Percentiles rank a stretch among this genome's conserved stretches.
Evolutionary conservation across 2,329 filamentous ascomycete species (phyloP).

Genomic region (Talaromyces sp.): DNA sequence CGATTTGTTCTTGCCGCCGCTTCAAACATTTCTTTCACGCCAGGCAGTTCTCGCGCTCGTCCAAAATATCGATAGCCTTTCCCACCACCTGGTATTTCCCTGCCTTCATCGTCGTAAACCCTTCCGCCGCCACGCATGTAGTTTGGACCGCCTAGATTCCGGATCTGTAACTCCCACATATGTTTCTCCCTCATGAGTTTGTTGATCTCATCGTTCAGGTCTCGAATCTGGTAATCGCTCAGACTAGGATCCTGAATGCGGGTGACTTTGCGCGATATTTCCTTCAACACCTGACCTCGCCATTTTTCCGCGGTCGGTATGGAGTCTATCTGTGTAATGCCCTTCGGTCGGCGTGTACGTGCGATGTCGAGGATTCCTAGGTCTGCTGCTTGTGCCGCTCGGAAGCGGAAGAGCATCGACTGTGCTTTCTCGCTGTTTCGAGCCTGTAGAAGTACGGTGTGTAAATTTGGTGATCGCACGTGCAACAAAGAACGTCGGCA

Average conservation of each 20-base stretch:
- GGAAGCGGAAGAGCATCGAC: constrained; percentile 99
- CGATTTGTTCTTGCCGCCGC: constrained; percentile 64
- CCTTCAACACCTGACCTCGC: constrained; percentile 95
- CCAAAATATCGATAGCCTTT: constrained; percentile 96
- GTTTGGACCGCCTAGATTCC: constrained; percentile 93
- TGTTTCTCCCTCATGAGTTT: constrained; percentile 98
- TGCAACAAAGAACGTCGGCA: neutral
- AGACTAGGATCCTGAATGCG: constrained; percentile 89
- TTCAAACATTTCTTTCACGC: constrained; percentile 95
- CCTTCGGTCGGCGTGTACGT: constrained; percentile 83
- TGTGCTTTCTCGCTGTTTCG: constrained; percentile 98
- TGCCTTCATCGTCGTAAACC: constrained; percentile 70
- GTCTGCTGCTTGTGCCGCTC: constrained; percentile 93
- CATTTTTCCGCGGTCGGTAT: constrained; percentile 94
- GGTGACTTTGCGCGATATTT: constrained; percentile 94
- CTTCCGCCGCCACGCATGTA: constrained; percentile 77
- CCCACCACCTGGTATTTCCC: constrained; percentile 68
- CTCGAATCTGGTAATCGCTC: constrained; percentile 95
- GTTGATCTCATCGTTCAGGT: constrained; percentile 99
- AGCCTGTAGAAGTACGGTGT: constrained; percentile 56
- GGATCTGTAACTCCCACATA: constrained; percentile 97
- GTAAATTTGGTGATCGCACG: neutral
- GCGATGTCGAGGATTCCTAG: constrained; percentile 93
- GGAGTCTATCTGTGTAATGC: constrained; percentile 79
- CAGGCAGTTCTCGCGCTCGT: constrained; percentile 81